Evolutionary conservation across 257 asterid genomes (phyloP), one percentile per base, ranked within the genome.

Genomic region (Solanum stenotomum): DNA sequence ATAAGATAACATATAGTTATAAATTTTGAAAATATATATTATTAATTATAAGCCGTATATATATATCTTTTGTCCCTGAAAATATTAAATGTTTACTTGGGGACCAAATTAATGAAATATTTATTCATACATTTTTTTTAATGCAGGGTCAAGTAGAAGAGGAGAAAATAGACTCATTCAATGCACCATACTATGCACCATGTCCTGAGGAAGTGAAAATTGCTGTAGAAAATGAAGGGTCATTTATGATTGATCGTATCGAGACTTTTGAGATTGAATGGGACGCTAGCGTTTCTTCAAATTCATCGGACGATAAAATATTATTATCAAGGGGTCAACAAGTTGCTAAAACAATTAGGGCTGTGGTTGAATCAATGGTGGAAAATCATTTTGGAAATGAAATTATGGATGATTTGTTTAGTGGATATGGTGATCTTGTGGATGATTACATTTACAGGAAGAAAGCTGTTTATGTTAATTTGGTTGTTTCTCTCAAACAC

Each of bases 111-210:
- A 79, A 27, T 25, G 14, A 78, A 42, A 42, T 79, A 27, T 79
- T 27, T 79, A 8, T 27, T 79, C 4, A n/a, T 40, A 77, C 34
- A 40, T 52, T 12, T 9, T 16, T 14, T 13, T 14, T 8, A n/a
- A 27, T 83, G 68, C 70, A 93, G 95, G 95, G 92, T 5, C 70
- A 88, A 1, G 77, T 91, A 11, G 70, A 91, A 34, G 92, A 90
- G 85, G 95, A 91, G 59, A 91, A 88, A 49, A 87, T 95, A 0
- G 92, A 95, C 77, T 77, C 91, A 3, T 94, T 94, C 4, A 92
- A 94, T 52, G 93, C 92, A 18, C 96, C 98, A 10, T 95, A 95
- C 88, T 95, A 95, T 42, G 93, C 95, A 4, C 96, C 98, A 63
- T 93, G 90, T 0, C 35, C 72, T 6, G 91, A 91, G 84, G 98